These are phyloP conservation scores for Yarrowia yakushimensis DNA, from an alignment of 805 yeast genomes.

Conservation along the genomic window DNA sequence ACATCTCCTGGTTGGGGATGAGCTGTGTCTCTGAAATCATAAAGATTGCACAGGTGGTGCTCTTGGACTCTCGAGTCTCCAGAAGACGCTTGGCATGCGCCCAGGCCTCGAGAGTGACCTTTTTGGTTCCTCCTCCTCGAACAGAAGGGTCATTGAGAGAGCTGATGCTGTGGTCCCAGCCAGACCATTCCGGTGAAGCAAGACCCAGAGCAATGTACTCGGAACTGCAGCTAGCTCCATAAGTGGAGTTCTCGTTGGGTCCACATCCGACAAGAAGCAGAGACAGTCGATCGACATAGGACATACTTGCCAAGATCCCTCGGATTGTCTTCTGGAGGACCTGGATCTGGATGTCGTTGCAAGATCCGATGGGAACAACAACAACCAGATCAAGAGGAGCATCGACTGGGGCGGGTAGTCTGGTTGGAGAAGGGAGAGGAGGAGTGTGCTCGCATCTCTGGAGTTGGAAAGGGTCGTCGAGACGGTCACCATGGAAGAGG, in stretches of 20 bases:
- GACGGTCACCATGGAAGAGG: not conserved
- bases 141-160: constrained; percentile 4
- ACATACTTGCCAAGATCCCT: not conserved
- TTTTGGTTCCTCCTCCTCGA: constrained; percentile 10
- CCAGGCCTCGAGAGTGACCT: constrained; percentile 17
- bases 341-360: not conserved
- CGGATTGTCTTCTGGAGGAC: not conserved
- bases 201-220: constrained; percentile 12
- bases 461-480: not conserved
- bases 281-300: not conserved
- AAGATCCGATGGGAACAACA: not conserved
- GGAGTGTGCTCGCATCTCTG: not conserved
- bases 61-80: not conserved
- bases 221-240: not conserved
- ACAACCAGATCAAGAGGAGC: constrained; percentile 4
- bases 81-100: not conserved
- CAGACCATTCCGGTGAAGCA: constrained; percentile 6
- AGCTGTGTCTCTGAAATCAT: constrained; percentile 4
- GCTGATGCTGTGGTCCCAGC: constrained; percentile 10
- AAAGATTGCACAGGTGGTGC: constrained; percentile 5
- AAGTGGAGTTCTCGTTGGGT: not conserved
- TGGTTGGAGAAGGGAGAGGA: not conserved
- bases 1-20: constrained; percentile 10
- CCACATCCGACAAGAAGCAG: constrained; percentile 12
- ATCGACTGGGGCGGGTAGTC: not conserved